These are phyloP conservation scores for Chloromonas sp. DNA, from an alignment of 163 green algal species.

Conservation along the genomic window DNA sequence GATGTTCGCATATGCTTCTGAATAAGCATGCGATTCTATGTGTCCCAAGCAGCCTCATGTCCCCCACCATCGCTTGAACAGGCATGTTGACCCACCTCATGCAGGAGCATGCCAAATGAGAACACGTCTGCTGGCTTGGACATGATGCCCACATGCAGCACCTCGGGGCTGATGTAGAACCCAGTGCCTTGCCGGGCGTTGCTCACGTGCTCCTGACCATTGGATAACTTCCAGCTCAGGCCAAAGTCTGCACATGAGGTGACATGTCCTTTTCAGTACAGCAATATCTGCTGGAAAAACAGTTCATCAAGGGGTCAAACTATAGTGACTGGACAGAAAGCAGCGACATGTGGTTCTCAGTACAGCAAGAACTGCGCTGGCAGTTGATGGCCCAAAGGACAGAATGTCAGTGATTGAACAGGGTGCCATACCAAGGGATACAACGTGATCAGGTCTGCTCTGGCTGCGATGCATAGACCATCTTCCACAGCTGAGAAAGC, in stretches of 20 bases:
- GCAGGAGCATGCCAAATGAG: constrained; percentile 46
- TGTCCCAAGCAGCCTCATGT: no score
- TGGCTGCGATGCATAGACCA: no score
- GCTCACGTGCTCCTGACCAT: constrained; percentile 13
- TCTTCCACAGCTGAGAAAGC: no score
- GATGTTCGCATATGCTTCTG: no score
- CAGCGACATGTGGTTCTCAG: neutral
- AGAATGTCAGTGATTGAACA: neutral
- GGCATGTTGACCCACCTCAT: constrained; percentile 1
- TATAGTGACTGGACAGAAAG: neutral
- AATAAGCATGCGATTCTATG: no score
- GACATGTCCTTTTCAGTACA: neutral
- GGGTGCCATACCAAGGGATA: neutral
- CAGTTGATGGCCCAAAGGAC: neutral
- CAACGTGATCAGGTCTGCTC: neutral
- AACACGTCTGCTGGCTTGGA: constrained; percentile 48
- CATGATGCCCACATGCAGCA: constrained; percentile 28
- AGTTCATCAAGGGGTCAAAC: neutral
- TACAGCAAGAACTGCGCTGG: neutral
- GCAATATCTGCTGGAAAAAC: neutral
- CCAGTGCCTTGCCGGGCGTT: constrained; percentile 20
- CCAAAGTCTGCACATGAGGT: constrained; percentile 20
- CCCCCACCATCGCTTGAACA: no score
- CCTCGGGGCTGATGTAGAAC: constrained; percentile 17
- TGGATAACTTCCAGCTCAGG: constrained; percentile 16